Conservation (phyloP, 192 early-diverging fungal species). For the Coemansia javaensis region DNA sequence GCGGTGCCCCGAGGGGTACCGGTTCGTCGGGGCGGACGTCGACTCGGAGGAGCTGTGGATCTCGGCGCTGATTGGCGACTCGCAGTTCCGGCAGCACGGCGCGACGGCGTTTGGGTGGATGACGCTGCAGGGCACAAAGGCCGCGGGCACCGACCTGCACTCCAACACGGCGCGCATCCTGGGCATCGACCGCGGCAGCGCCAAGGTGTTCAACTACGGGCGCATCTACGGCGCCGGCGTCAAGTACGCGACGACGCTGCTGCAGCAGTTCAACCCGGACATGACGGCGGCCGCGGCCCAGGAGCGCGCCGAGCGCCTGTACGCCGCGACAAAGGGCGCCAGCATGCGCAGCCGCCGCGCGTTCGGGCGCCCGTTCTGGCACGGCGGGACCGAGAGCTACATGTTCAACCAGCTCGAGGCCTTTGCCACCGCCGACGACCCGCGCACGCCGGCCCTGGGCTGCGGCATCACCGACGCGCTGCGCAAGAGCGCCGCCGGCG, state of each 20-base stretch:
- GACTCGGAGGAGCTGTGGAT: slow-evolving; percentile 98
- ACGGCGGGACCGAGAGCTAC: slow-evolving; percentile 86
- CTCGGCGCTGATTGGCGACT: slow-evolving; percentile 85
- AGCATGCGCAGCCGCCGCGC: slow-evolving; percentile 33
- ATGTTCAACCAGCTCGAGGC: slow-evolving; percentile 91
- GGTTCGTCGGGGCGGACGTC: slow-evolving; percentile 93
- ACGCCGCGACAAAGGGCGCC: slow-evolving; percentile 76
- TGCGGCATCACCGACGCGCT: slow-evolving; percentile 88
- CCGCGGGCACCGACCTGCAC: slow-evolving; percentile 84
- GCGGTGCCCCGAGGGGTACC: slow-evolving; percentile 74
- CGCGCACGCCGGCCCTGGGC: slow-evolving; percentile 80
- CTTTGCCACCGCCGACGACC: slow-evolving; percentile 66
- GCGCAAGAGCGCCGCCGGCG: slow-evolving; percentile 53
- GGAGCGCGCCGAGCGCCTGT: slow-evolving; percentile 66
- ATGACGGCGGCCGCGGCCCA: slow-evolving; percentile 62
- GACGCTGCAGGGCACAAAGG: slow-evolving; percentile 93
- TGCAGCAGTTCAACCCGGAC: slow-evolving; percentile 73
- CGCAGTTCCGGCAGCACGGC: slow-evolving; percentile 89
- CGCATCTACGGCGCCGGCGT: slow-evolving; percentile 94
- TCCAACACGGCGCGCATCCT: slow-evolving; percentile 85
- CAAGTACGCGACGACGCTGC: slow-evolving; percentile 71
- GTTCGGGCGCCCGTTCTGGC: slow-evolving; percentile 62
- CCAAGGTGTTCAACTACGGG: slow-evolving; percentile 94
- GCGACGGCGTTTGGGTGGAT: slow-evolving; percentile 94
- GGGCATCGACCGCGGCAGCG: slow-evolving; percentile 79